Base-by-base conservation (phyloP, 2,329 filamentous ascomycete genomes). In the Helotiales sp. region DNA sequence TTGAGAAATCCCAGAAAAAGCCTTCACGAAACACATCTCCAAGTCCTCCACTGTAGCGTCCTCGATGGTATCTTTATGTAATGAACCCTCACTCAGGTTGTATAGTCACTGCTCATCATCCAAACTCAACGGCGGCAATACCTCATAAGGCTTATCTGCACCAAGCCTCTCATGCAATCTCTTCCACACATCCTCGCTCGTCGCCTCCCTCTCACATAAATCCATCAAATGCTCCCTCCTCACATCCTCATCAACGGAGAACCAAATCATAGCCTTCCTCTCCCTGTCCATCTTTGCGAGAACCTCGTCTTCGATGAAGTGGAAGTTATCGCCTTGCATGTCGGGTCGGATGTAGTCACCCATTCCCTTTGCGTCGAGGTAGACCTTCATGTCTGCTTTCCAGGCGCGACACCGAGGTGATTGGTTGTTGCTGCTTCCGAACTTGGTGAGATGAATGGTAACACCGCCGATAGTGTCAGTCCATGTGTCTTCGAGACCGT, bases 331-430 rank as follows among this genome's bases (percentile, higher is more conserved):
- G 27, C 47, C 30, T 25, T 56, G 46, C 19, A 24, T 52, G 6
- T 52, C 47, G 3, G 47, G 12, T 4, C 47, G 54, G n/a, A 56
- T 56, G 17, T 47, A 46, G 17, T 59, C 42, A 19, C 48, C 57
- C 34, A 56, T 48, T 44, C 57, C 57, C 34, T 59, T 59, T 5
- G 52, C 57, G 25, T 47, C 57, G 33, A 59, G 57, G 27, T 56
- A 56, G 19, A 59, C 57, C 40, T 55, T 55, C 53, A 59, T 60
- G 22, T 60, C 57, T n/a, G 53, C 57, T 33, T 60, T 49, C 53
- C 54, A 60, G 12, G 36, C 54, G 2, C 31, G 29, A 15, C 46
- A 56, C 2, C 36, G 54, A 8, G 54, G 54, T 19, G 48, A 46
- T 19, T 24, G 19, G 19, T 29, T n/a, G 7, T 36, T 22, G 7